Evolutionary conservation across 106 monocot genomes (phyloP), one percentile per base, ranked within the genome.

Genomic region (Apostasia ramifera): DNA sequence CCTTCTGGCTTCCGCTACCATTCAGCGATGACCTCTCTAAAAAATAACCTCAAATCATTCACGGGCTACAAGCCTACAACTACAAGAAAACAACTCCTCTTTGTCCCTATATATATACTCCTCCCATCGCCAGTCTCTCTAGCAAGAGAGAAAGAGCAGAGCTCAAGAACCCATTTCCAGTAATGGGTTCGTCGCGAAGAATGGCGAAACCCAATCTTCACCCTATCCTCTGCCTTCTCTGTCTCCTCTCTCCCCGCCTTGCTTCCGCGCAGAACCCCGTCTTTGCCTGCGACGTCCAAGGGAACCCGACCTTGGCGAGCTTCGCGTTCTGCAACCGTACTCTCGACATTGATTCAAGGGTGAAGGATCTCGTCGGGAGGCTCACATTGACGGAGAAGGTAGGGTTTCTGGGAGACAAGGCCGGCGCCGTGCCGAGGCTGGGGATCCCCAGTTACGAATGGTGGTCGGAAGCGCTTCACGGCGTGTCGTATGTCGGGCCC

Each of bases 391-490:
- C 26, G 61, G 90, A 90, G 71, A 90, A 86, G 69, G 58, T 85
- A 12, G 73, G 71, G n/a, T 82, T 85, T 53, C 58, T 90, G 75
- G 86, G 74, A 37, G 76, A 84, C 74, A 83, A 78, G 68, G 78
- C 81, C 1, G 61, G 57, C 6, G 83, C 80, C 0, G 86, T 90
- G 66, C 1, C 45, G 1, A 59, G 90, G 70, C 80, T 90, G 8
- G 90, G 90, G 13, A 83, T 90, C 15, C 90, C 90, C 6, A 66
- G 66, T 60, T 90, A 90, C 41, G 81, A 90, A 69, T 90, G 90
- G 90, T 90, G 90, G 90, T 90, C 90, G 26, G 90, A 90, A 74
- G 90, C 86, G 6, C 70, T 90, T 52, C 90, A 90, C 74, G 90
- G 90, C 38, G 90, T 90, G 12, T 90, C 90, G 11, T 76, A 79